A percentile compares a stretch with the other conserved stretches of the same genome.
Evolutionary conservation across 495 filamentous ascomycete species (phyloP).

Genomic region (Daldinia caldariorum): DNA sequence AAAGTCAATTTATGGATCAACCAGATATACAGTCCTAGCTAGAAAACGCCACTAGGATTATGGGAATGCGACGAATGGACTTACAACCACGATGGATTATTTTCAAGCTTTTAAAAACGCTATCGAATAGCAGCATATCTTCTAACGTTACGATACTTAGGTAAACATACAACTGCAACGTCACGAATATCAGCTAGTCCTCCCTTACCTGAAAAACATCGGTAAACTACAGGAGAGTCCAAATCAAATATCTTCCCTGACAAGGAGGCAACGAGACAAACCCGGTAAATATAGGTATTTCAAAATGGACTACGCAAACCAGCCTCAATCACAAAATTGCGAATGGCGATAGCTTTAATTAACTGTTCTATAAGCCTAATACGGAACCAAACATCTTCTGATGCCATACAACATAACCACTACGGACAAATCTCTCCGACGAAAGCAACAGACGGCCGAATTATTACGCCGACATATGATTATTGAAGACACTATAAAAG

Average conservation of each 20-base stretch:
- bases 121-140: too few relatives aligned
- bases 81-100: too few relatives aligned
- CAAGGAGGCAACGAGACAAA: too few relatives aligned
- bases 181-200: too few relatives aligned
- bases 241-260: too few relatives aligned
- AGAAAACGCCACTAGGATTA: not conserved
- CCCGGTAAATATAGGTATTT: too few relatives aligned
- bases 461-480: slow-evolving; percentile 12
- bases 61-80: too few relatives aligned
- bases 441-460: slow-evolving; percentile 7
- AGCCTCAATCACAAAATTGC: not conserved
- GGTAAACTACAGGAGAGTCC: too few relatives aligned
- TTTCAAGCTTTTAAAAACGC: too few relatives aligned
- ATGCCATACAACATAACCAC: not conserved
- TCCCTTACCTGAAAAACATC: too few relatives aligned
- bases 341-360: slow-evolving; percentile 6
- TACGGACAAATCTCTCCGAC: slow-evolving; percentile 1
- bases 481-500: slow-evolving; percentile 7
- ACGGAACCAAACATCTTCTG: slow-evolving; percentile 1
- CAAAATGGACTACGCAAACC: not conserved
- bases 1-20: slow-evolving; percentile 70
- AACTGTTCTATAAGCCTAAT: slow-evolving; percentile 20
- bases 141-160: too few relatives aligned
- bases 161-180: too few relatives aligned
- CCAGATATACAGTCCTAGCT: slow-evolving; percentile 54